Evolutionary conservation across 1,284 basidiomycete genomes (phyloP).

Genomic region (Trametes versicolor): DNA sequence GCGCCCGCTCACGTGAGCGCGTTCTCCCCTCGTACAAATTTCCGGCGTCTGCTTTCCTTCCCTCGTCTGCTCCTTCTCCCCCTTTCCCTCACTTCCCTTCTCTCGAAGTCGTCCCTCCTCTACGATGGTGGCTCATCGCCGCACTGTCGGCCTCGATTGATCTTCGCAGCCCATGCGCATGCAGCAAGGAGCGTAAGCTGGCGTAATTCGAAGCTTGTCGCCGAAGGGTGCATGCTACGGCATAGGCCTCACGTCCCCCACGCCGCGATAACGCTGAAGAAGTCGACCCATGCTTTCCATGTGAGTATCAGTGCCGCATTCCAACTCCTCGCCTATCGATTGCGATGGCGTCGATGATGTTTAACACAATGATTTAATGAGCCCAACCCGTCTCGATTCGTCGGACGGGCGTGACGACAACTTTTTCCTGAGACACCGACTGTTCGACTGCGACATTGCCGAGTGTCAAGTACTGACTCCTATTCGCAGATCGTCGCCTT

Average conservation of each 20-base stretch:
- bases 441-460: slow-evolving; percentile 4
- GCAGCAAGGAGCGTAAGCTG: not conserved
- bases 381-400: slow-evolving; percentile 38
- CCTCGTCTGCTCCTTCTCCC: slow-evolving; percentile 5
- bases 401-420: slow-evolving; percentile 40
- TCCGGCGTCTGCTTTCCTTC: slow-evolving; percentile 10
- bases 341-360: slow-evolving; percentile 36
- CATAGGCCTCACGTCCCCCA: too few relatives aligned
- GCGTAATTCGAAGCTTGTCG: too few relatives aligned
- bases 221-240: too few relatives aligned
- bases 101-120: too few relatives aligned
- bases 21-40: slow-evolving; percentile 26
- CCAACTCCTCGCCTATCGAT: too few relatives aligned
- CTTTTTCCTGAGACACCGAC: slow-evolving; percentile 38
- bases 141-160: too few relatives aligned
- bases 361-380: slow-evolving; percentile 43
- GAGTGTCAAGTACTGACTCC: not conserved
- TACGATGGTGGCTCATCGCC: too few relatives aligned
- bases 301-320: slow-evolving; percentile 10
- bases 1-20: slow-evolving; percentile 37
- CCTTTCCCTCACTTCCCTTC: not conserved
- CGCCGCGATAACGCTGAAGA: not conserved
- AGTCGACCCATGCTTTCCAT: not conserved
- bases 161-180: not conserved
- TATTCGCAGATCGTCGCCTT: not conserved